These are phyloP conservation scores for Tolypocladium endophyticum DNA, from an alignment of 2,329 filamentous ascomycete species.

Conservation along the genomic window DNA sequence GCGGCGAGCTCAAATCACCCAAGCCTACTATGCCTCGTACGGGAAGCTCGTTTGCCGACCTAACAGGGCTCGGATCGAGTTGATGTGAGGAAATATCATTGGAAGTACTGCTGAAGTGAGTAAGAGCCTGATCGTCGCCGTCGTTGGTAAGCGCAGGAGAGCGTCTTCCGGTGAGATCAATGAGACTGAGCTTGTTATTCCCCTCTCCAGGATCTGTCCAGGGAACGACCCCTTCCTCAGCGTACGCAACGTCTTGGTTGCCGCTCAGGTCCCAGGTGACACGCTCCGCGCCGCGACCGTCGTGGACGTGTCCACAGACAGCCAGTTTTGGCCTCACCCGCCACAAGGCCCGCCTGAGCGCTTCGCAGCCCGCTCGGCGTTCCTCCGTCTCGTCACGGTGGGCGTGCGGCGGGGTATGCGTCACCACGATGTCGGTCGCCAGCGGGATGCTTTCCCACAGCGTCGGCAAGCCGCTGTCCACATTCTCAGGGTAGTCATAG, in stretches of 20 bases:
- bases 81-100: neutral
- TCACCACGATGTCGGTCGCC: constrained; percentile 56
- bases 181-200: constrained; percentile 48
- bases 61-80: neutral
- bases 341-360: constrained; percentile 45
- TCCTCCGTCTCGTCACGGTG: constrained; percentile 43
- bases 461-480: constrained; percentile 7
- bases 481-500: constrained; percentile 30
- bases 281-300: constrained; percentile 51
- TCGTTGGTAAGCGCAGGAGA: constrained; percentile 34
- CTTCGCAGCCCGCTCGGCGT: constrained; percentile 45
- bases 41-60: neutral
- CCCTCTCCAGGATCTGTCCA: constrained; percentile 51
- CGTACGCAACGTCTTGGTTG: constrained; percentile 26
- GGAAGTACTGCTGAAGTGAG: neutral
- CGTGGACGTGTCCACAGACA: constrained; percentile 65
- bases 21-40: neutral
- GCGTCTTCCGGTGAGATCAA: constrained; percentile 45
- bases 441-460: constrained; percentile 54
- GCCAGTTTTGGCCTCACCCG: constrained; percentile 52
- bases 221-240: constrained; percentile 28
- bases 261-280: constrained; percentile 47
- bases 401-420: constrained; percentile 55
- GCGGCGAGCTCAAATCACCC: constrained; percentile 21
- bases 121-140: constrained; percentile 19